A percentile compares a stretch with the other conserved stretches of the same genome.
Conservation (phyloP, 2,329 filamentous ascomycete genomes). For the Xylariales sp. region DNA sequence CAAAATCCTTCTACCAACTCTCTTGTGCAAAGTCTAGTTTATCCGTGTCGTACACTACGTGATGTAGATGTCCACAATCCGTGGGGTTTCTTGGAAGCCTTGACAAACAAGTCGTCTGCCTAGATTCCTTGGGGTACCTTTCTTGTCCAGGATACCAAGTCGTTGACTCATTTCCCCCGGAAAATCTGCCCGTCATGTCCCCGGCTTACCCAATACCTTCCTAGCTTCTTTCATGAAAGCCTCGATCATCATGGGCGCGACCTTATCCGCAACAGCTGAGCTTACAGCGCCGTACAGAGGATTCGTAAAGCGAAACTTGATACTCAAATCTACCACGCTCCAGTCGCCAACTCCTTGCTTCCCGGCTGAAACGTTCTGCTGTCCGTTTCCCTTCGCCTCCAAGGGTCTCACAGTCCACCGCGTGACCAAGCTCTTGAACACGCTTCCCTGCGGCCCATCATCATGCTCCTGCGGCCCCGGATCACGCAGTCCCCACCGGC, state of each 20-base stretch:
- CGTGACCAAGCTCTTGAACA: slow-evolving; percentile 67
- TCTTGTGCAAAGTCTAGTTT: too few species aligned
- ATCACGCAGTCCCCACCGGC: slow-evolving; percentile 19
- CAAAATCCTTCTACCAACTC: too few species aligned
- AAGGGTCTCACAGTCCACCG: slow-evolving; percentile 60
- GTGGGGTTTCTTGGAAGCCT: too few species aligned
- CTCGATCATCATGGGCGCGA: slow-evolving; percentile 84
- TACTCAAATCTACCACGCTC: slow-evolving; percentile 70
- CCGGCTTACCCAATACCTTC: slow-evolving; percentile 40
- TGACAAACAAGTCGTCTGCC: too few species aligned
- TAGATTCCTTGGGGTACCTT: too few species aligned
- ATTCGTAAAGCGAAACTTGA: slow-evolving; percentile 82
- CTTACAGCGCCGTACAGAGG: slow-evolving; percentile 84
- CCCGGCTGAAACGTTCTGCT: slow-evolving; percentile 15
- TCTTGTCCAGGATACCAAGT: too few species aligned
- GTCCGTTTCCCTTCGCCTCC: slow-evolving; percentile 30
- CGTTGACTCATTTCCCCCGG: too few species aligned
- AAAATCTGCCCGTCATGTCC: too few species aligned
- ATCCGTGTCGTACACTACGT: too few species aligned
- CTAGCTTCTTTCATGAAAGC: slow-evolving; percentile 83
- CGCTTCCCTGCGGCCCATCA: slow-evolving; percentile 27
- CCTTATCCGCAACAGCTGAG: slow-evolving; percentile 73
- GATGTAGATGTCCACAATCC: too few species aligned
- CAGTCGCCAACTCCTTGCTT: slow-evolving; percentile 34
- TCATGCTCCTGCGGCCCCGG: slow-evolving; percentile 4